Evolutionary conservation across 2,329 filamentous ascomycete genomes (phyloP).

Genomic region (Pseudopithomyces maydicus): DNA sequence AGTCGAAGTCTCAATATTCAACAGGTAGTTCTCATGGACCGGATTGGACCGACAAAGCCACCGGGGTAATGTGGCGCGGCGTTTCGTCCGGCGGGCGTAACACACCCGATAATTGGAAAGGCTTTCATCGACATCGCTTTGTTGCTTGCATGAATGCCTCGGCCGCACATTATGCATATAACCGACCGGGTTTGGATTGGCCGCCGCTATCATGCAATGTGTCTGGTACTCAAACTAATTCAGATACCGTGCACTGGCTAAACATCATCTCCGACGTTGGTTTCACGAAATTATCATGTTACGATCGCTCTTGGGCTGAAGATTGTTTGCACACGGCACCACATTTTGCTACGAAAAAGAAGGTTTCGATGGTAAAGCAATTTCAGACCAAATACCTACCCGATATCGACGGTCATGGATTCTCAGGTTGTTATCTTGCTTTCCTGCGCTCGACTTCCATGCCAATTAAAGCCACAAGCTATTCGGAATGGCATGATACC

Average conservation of each 20-base stretch:
- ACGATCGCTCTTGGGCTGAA: not conserved
- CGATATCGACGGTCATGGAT: conserved; percentile 73
- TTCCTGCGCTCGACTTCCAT: conserved; percentile 68
- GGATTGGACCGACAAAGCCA: conserved; percentile 50
- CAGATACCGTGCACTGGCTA: conserved; percentile 48
- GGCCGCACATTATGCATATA: too few species aligned
- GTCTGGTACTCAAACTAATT: conserved; percentile 22
- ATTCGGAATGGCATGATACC: conserved; percentile 78
- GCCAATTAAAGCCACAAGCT: conserved; percentile 79
- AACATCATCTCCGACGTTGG: conserved; percentile 47
- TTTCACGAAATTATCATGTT: conserved; percentile 53
- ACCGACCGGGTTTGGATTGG: conserved; percentile 56
- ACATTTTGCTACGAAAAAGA: conserved; percentile 42
- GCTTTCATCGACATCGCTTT: conserved; percentile 77
- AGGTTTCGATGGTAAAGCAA: conserved; percentile 47
- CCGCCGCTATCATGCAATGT: too few species aligned
- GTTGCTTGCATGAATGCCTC: conserved; percentile 74
- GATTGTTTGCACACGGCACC: conserved; percentile 55
- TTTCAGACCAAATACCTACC: conserved; percentile 69
- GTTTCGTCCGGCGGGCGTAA: conserved; percentile 55
- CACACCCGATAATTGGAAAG: conserved; percentile 65
- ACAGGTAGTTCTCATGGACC: conserved; percentile 47
- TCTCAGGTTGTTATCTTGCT: conserved; percentile 44
- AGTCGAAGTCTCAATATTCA: conserved; percentile 49
- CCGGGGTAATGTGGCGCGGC: conserved; percentile 54